Evolutionary conservation across 805 yeast species (phyloP), one percentile per base, ranked within the genome.

Genomic region (Saccharomycopsis fibuligera): DNA sequence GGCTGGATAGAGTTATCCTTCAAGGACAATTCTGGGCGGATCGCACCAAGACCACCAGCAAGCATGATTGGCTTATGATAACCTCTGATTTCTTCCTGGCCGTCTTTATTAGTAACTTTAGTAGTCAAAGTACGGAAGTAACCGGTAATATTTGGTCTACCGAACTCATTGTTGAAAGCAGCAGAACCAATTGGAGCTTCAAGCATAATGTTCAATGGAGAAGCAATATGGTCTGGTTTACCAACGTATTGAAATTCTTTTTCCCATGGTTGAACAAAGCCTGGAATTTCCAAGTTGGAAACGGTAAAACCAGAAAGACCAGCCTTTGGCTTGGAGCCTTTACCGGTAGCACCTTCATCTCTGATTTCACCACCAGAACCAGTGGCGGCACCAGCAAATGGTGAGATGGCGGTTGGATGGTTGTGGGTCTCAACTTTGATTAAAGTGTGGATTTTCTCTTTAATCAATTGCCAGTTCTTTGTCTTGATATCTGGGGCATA

Each of bases 281-380:
- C 79, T 42, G 99, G 99, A 58, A 93, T 90, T 55, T 78, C 73
- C 65, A 93, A 75, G 67, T 93, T 98, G 35, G 95, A 83, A 21
- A 89, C 96, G 9, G 95, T 77, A 67, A 81, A 93, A 6, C 99
- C 99, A 37, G 95, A 74, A 54, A 93, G 73, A 48, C 99, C 99
- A 62, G 97, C 96, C 69, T 93, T 91, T 39, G 98, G 79, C 67
- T 88, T 88, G 23, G 98, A 91, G 41, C 99, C 99, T 66, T 97
- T 81, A 55, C 99, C 99, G 23, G 93, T 96, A 27, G 99, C 99
- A 70, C 97, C 99, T 71, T 93, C 99, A 68, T 93, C 99, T 75
- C 99, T 86, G 61, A 93, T 93, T 69, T 93, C 99, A 72, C 99
- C 99, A 66, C 99, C 99, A 9, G 98, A 90, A 55, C 99, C 99